phyloP scores from a whole-genome alignment of 352 stramenopile genomes.

The Phytophthora constricta region DNA sequence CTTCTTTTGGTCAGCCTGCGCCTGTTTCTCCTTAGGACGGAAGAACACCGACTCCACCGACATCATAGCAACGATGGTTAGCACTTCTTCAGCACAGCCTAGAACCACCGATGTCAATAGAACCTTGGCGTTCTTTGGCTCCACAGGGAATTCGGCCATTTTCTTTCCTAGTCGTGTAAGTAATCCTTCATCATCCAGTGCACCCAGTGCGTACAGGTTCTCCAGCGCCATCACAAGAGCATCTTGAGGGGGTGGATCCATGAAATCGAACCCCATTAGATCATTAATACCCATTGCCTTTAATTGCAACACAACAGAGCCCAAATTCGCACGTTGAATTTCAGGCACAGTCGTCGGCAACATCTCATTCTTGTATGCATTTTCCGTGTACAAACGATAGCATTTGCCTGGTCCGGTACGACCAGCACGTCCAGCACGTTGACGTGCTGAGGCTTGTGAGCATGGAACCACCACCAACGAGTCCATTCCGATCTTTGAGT shows the following conservation, averaged over 20 bases:
- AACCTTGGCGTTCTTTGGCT: slow-evolving; percentile 99
- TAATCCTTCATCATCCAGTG: slow-evolving; percentile 97
- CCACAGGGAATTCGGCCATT: slow-evolving; percentile 99
- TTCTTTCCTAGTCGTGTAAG: slow-evolving; percentile 95
- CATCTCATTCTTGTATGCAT: slow-evolving; percentile 98
- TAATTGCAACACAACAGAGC: slow-evolving; percentile 98
- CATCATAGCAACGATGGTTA: slow-evolving; percentile 99
- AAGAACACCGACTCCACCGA: slow-evolving; percentile 99
- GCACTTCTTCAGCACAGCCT: slow-evolving; percentile 97
- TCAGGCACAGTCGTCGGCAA: slow-evolving; percentile 97
- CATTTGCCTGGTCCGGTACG: slow-evolving; percentile 99
- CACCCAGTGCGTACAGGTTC: slow-evolving; percentile 97
- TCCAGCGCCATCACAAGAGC: slow-evolving; percentile 98
- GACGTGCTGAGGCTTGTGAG: slow-evolving; percentile 97
- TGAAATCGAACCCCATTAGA: slow-evolving; percentile 99
- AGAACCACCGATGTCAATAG: slow-evolving; percentile 98
- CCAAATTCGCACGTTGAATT: slow-evolving; percentile 99
- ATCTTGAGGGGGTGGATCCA: slow-evolving; percentile 98
- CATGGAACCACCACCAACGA: slow-evolving; percentile 99
- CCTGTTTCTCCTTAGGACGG: slow-evolving; percentile 98
- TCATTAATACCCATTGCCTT: slow-evolving; percentile 99
- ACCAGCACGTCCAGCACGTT: slow-evolving; percentile 97
- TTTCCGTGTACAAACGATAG: slow-evolving; percentile 99
- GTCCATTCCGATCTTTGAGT: slow-evolving; percentile 99
- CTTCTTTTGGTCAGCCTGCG: slow-evolving; percentile 99